phyloP scores from a whole-genome alignment of 2,329 filamentous ascomycete genomes.

The Aspergillus oerlinghausenensis region DNA sequence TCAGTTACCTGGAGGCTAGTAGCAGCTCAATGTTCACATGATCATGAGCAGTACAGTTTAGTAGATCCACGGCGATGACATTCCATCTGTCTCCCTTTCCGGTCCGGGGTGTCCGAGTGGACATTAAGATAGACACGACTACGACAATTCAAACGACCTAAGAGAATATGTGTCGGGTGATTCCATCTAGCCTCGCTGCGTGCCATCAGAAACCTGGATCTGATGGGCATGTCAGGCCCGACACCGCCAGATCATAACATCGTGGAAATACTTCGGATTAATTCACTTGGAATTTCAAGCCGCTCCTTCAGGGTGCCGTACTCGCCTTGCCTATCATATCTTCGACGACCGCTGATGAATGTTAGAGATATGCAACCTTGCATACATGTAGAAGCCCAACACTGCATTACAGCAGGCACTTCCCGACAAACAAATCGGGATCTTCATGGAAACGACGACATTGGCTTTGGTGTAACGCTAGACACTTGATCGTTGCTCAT shows the following conservation, averaged over 20 bases:
- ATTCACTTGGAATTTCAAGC: conserved; percentile 3
- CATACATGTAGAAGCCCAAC: conserved; percentile 20
- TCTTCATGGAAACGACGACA: conserved; percentile 5
- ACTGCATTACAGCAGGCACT: conserved; percentile 4
- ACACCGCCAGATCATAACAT: conserved; percentile 16
- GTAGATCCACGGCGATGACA: conserved; percentile 11
- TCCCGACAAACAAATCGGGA: conserved; percentile 2
- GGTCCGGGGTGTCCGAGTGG: conserved; percentile 34
- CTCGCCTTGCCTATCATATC: conserved; percentile 2
- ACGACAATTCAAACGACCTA: conserved; percentile 6
- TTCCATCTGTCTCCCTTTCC: conserved; percentile 5
- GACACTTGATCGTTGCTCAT: background rate
- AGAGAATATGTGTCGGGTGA: conserved; percentile 15
- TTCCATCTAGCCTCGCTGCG: conserved; percentile 5
- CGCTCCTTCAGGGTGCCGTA: background rate
- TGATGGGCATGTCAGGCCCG: conserved; percentile 1
- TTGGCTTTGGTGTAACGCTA: conserved; percentile 2
- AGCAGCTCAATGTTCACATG: conserved; percentile 15
- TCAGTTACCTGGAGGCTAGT: background rate
- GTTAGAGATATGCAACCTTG: conserved; percentile 20
- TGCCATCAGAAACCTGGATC: conserved; percentile 1
- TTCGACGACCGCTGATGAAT: conserved; percentile 10
- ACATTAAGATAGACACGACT: conserved; percentile 25
- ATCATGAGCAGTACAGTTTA: conserved; percentile 9
- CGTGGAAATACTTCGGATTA: conserved; percentile 3